Conservation (phyloP, 345 rosid genomes). For the Odontarrhena argentea region DNA sequence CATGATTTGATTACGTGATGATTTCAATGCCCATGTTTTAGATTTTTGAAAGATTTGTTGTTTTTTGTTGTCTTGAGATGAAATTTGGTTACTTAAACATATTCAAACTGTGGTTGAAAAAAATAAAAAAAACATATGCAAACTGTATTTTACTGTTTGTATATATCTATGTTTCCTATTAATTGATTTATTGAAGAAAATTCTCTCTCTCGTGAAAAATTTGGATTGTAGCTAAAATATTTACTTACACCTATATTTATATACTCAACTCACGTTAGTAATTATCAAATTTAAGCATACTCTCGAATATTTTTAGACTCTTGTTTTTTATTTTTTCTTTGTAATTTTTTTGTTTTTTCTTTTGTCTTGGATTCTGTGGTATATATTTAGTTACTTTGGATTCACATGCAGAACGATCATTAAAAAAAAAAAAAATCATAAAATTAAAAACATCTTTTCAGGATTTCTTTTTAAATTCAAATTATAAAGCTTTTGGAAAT, state of each 20-base stretch:
- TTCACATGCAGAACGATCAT: constrained; percentile 23
- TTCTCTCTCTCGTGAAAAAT: constrained; percentile 7
- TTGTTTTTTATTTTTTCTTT: constrained; percentile 9
- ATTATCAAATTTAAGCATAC: constrained; percentile 11
- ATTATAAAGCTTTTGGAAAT: constrained; percentile 23
- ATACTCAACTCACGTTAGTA: constrained; percentile 5
- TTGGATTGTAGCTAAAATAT: constrained; percentile 17
- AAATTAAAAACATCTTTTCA: constrained; percentile 25
- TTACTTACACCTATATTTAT: constrained; percentile 11
- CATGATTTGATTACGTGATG: constrained; percentile 18
- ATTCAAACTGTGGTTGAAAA: not conserved
- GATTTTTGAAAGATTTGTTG: not conserved
- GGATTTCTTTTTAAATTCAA: constrained; percentile 20
- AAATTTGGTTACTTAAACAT: constrained; percentile 15
- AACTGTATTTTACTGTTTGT: constrained; percentile 3
- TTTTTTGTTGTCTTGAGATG: not conserved
- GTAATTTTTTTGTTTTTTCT: not conserved
- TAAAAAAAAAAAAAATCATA: not conserved
- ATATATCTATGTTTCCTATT: constrained; percentile 7
- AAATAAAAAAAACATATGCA: not conserved
- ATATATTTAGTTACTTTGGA: constrained; percentile 9
- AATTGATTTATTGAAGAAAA: constrained; percentile 15
- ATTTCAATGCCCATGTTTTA: constrained; percentile 21
- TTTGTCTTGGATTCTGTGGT: constrained; percentile 4
- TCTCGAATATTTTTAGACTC: not conserved